Conservation (phyloP, 192 early-diverging fungal genomes). For the Mortierella hygrophila region DNA sequence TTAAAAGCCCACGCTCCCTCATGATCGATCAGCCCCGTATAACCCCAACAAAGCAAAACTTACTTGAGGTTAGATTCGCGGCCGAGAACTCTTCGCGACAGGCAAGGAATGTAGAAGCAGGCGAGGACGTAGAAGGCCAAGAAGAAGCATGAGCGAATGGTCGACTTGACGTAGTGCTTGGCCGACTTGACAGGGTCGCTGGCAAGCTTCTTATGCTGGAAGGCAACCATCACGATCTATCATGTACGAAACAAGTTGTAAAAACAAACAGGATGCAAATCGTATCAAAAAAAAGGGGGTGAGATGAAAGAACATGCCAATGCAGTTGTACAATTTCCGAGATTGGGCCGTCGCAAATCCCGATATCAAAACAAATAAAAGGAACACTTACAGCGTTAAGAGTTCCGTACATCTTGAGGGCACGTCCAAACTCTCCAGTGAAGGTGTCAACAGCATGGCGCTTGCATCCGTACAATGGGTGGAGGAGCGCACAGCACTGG, state of each 20-base stretch:
- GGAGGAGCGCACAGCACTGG: slow-evolving; percentile 70
- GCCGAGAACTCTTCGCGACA: slow-evolving; percentile 58
- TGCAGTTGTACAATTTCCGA: background rate
- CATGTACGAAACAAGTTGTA: background rate
- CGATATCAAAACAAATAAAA: background rate
- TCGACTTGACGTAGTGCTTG: slow-evolving; percentile 64
- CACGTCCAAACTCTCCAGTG: slow-evolving; percentile 63
- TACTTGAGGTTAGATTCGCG: slow-evolving; percentile 66
- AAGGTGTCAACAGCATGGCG: slow-evolving; percentile 56
- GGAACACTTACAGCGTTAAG: slow-evolving; percentile 67
- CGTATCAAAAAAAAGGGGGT: background rate
- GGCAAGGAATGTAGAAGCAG: slow-evolving; percentile 67
- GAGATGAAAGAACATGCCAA: background rate
- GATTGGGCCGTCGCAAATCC: background rate
- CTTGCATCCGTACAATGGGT: slow-evolving; percentile 69
- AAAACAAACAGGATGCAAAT: background rate
- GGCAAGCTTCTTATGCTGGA: slow-evolving; percentile 50
- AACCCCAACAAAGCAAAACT: slow-evolving; percentile 18
- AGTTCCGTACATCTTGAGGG: slow-evolving; percentile 73
- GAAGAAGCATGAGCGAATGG: slow-evolving; percentile 70
- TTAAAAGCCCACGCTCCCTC: background rate
- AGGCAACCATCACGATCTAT: slow-evolving; percentile 61
- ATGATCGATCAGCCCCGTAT: background rate
- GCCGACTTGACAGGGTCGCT: slow-evolving; percentile 45
- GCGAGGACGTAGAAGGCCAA: slow-evolving; percentile 64